Evolutionary conservation across 1,139 yeast genomes (phyloP), one percentile per base, ranked within the genome.

Genomic region (Kazachstania sp.): DNA sequence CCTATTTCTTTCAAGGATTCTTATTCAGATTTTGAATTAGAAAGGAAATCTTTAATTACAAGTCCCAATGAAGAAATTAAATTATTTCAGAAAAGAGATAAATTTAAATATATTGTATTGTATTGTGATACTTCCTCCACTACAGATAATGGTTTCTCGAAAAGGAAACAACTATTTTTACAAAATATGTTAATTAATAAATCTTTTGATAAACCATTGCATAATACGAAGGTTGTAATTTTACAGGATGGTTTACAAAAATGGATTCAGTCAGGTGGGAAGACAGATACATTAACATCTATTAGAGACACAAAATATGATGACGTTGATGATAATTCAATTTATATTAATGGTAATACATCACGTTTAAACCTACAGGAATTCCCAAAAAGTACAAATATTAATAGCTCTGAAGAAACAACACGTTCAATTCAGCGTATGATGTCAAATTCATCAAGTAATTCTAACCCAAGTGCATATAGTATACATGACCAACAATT

Each of bases 81-180:
- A 2, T 55, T 71, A 37, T 84, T 86, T 56, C 67, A 70, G 36
- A 64, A 69, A 9, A 70, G 95, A 54, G 67, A 72, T 51, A 64
- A 69, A 37, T 86, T 74, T 60, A 85, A 81, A 45, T 67, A 77
- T 41, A 69, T 88, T 3, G 81, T 86, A 3, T 61, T 81, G 12
- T 86, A 84, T 61, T 83, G 86, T 60, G 32, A 16, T 18, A 32
- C 20, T 15, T 16, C 18, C 16, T 2, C 18, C 7, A 15, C 12
- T 32, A 13, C 11, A 6, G 36, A n/a, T 15, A 41, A 45, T 18
- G 44, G 51, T 31, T 47, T 51, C 46, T 49, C 51, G 38, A 45
- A 44, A 13, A 56, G 57, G 39, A 58, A 59, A 46, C 56, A 55
- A 45, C 47, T 49, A 28, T 49, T 50, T 12, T 47, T 62, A 4